Conservation (phyloP, 495 filamentous ascomycete genomes). For the Lasiosphaeriaceae sp. region DNA sequence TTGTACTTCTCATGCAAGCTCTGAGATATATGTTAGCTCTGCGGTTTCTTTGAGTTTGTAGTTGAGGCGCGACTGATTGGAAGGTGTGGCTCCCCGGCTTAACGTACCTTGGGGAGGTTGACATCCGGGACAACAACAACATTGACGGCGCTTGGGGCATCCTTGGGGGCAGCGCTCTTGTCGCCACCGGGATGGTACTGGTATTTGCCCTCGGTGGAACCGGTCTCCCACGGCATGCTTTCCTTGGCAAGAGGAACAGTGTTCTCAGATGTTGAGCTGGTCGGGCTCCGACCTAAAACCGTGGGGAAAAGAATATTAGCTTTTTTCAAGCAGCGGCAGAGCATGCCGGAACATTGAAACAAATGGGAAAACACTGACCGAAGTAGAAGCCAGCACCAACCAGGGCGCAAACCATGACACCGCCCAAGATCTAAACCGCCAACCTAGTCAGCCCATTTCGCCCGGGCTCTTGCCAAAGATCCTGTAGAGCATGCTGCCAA, state of each 20-base stretch:
- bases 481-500: not conserved
- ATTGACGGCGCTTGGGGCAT: conserved; percentile 92
- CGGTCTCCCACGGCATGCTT: conserved; percentile 86
- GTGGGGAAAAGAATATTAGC: conserved; percentile 5
- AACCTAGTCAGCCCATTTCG: conserved; percentile 17
- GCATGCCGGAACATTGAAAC: not conserved
- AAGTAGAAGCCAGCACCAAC: conserved; percentile 86
- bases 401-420: conserved; percentile 87
- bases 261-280: conserved; percentile 75
- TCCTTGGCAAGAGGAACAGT: conserved; percentile 66
- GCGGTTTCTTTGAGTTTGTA: not conserved
- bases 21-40: conserved; percentile 40
- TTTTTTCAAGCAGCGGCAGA: not conserved
- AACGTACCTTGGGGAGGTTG: conserved; percentile 80
- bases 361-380: conserved; percentile 39
- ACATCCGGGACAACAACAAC: conserved; percentile 90
- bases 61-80: not conserved
- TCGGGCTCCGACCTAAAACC: conserved; percentile 74
- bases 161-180: conserved; percentile 65
- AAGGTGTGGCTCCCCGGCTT: not conserved
- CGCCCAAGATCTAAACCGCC: conserved; percentile 68
- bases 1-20: conserved; percentile 91
- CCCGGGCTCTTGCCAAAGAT: not conserved
- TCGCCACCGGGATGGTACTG: conserved; percentile 90
- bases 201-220: conserved; percentile 67